Conservation (phyloP, 1,284 basidiomycete species). For the Pseudozyma tsukubaensis region DNA sequence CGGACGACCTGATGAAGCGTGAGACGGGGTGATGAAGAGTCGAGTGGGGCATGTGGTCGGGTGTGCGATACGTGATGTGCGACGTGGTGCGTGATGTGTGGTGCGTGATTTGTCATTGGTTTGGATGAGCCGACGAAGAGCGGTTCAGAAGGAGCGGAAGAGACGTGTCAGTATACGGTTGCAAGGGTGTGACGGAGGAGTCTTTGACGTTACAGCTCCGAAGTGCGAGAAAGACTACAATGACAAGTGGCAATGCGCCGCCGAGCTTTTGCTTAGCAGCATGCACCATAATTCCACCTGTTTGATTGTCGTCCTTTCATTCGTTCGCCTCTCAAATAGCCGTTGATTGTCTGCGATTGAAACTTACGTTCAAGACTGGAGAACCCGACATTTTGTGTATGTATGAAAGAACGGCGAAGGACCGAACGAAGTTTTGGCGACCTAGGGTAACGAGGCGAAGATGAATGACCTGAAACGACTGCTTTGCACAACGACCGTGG, state of each 20-base stretch:
- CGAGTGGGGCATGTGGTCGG: not conserved
- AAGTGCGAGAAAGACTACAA: not conserved
- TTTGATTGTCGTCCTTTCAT: not conserved
- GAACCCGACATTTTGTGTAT: conserved; percentile 56
- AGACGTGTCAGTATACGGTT: conserved; percentile 1
- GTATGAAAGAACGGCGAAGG: conserved; percentile 9
- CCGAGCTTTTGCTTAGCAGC: not conserved
- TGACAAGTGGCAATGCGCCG: not conserved
- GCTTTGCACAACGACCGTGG: conserved; percentile 19
- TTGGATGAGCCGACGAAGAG: not conserved
- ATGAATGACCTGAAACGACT: conserved; percentile 12
- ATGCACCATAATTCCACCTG: not conserved
- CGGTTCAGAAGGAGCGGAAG: not conserved
- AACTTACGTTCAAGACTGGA: conserved; percentile 65
- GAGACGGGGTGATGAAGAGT: not conserved
- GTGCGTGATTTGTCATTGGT: no score
- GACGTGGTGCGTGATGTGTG: no score
- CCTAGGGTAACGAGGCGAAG: conserved; percentile 3
- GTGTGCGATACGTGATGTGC: not conserved
- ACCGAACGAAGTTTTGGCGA: conserved; percentile 12
- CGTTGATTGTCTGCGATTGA: not conserved
- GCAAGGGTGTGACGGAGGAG: not conserved
- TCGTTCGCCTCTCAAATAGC: no score
- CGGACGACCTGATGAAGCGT: conserved; percentile 82
- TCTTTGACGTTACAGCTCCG: not conserved